These are phyloP conservation scores for Rhododendron vialii DNA, from an alignment of 148 eudicot species.

Conservation along the genomic window DNA sequence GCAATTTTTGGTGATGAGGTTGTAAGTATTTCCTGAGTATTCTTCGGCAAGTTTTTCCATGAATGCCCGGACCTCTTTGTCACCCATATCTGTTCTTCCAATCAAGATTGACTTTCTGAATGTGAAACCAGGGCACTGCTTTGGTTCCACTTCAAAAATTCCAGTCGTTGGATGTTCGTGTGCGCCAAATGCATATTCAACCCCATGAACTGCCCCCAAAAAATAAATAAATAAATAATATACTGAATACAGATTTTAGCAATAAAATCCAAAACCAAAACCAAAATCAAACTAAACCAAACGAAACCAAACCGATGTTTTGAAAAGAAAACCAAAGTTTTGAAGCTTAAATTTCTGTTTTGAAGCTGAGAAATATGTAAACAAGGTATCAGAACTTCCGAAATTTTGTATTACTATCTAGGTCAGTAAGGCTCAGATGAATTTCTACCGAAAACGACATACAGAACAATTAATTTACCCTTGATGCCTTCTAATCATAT, in stretches of 20 bases:
- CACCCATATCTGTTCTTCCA: constrained; percentile 9
- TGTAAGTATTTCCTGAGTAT: background rate
- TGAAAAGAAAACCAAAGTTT: background rate
- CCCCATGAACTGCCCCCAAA: background rate
- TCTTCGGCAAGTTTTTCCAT: constrained; percentile 11
- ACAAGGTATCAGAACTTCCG: background rate
- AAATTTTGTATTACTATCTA: background rate
- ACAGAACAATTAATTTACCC: background rate
- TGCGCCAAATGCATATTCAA: constrained; percentile 10
- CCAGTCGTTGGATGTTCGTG: constrained; percentile 1
- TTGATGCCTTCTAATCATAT: background rate
- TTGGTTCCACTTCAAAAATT: constrained; percentile 11
- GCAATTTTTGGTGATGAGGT: constrained; percentile 8
- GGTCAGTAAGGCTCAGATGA: background rate
- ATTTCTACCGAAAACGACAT: background rate
- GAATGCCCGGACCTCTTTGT: constrained; percentile 1
- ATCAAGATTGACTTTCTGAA: constrained; percentile 8
- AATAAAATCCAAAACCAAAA: background rate
- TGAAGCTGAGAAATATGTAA: background rate
- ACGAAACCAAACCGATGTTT: background rate
- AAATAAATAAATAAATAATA: background rate
- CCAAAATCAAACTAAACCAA: background rate
- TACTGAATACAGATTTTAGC: background rate
- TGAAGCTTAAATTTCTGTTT: background rate
- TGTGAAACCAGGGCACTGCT: constrained; percentile 12